Conservation (phyloP, 2,329 filamentous ascomycete genomes). For the Colletotrichum shisoi region DNA sequence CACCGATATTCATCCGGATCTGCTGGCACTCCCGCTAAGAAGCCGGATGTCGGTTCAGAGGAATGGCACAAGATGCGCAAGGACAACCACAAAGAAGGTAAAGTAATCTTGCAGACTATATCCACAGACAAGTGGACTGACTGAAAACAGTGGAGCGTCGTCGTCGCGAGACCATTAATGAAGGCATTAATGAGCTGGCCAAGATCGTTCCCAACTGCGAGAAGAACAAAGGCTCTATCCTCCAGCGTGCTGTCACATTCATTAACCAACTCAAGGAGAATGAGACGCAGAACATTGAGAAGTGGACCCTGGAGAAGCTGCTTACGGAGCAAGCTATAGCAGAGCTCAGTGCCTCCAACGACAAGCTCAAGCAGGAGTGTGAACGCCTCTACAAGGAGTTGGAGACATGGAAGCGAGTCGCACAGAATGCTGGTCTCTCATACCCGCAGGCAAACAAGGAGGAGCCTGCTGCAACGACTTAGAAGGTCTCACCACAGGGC, state of each 20-base stretch:
- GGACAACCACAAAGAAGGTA: conserved; percentile 99
- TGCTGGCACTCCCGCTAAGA: conserved; percentile 60
- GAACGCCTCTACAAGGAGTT: conserved; percentile 79
- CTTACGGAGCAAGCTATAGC: conserved; percentile 87
- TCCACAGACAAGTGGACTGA: conserved; percentile 40
- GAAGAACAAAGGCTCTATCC: conserved; percentile 98
- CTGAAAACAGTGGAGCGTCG: conserved; percentile 81
- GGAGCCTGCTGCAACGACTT: conserved; percentile 36
- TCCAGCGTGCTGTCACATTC: conserved; percentile 91
- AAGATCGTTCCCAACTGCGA: conserved; percentile 98
- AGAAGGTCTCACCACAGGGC: conserved; percentile 26
- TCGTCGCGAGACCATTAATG: conserved; percentile 96
- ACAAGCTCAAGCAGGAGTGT: conserved; percentile 83
- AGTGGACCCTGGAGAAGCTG: conserved; percentile 91
- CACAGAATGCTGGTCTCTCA: conserved; percentile 65
- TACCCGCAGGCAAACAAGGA: conserved; percentile 49
- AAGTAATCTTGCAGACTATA: conserved; percentile 45
- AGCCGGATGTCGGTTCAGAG: conserved; percentile 91
- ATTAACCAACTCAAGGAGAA: conserved; percentile 95
- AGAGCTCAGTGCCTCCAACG: conserved; percentile 85
- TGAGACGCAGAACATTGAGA: conserved; percentile 90
- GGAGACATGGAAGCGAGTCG: conserved; percentile 78
- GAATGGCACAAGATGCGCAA: conserved; percentile 98
- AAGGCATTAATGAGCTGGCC: conserved; percentile 96
- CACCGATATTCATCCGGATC: conserved; percentile 49